A percentile compares a stretch with the other conserved stretches of the same genome.
phyloP scores from a whole-genome alignment of 768 basidiomycete genomes.

The Xerocomellus amylosporus region DNA sequence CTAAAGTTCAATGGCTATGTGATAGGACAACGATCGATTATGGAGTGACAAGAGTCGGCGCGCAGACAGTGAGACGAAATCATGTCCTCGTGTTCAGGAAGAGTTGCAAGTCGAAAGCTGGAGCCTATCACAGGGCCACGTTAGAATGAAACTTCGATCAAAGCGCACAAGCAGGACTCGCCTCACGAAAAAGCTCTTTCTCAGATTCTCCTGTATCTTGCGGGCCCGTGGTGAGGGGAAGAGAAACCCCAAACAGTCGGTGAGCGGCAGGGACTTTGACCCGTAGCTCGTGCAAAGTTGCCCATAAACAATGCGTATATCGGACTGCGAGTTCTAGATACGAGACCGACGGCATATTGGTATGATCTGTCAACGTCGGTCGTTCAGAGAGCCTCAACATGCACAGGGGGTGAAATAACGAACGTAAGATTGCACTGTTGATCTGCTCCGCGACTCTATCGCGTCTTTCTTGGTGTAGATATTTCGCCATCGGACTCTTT shows the following conservation, averaged over 20 bases:
- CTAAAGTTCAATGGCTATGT: conserved; percentile 10
- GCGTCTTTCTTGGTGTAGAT: conserved; percentile 72
- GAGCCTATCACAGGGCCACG: conserved; percentile 33
- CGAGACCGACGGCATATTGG: conserved; percentile 51
- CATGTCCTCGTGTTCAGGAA: conserved; percentile 50
- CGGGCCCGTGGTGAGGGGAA: conserved; percentile 38
- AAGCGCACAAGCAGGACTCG: conserved; percentile 13
- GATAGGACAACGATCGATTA: conserved; percentile 6
- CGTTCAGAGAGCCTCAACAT: conserved; percentile 1
- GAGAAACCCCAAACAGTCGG: conserved; percentile 42
- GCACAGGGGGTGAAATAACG: conserved; percentile 28
- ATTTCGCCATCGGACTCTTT: conserved; percentile 68
- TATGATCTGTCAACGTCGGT: conserved; percentile 42
- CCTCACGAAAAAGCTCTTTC: conserved; percentile 39
- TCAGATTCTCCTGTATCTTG: conserved; percentile 27
- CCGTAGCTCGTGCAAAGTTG: conserved; percentile 47
- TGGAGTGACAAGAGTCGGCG: neutral
- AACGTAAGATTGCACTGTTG: conserved; percentile 81
- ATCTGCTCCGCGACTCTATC: conserved; percentile 86
- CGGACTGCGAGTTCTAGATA: conserved; percentile 63
- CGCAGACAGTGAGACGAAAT: conserved; percentile 12
- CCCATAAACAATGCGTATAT: conserved; percentile 64
- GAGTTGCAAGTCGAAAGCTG: conserved; percentile 51
- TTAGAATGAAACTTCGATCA: neutral
- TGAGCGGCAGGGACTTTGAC: conserved; percentile 41